phyloP scores from a whole-genome alignment of 345 rosid species.

The Eucalyptus pauciflora region DNA sequence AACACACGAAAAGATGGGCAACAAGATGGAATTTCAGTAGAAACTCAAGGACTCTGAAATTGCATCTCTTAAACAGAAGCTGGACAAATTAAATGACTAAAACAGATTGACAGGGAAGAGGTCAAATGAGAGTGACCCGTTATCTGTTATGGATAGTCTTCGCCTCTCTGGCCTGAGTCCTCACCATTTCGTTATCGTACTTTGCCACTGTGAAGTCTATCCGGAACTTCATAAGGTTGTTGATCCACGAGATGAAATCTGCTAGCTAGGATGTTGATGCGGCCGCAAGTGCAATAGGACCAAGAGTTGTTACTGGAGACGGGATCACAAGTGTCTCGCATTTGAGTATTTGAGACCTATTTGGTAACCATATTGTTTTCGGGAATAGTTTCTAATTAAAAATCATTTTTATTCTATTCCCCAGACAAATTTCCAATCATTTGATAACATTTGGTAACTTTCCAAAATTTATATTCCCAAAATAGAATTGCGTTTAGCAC shows the following conservation, averaged over 20 bases:
- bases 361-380: no score
- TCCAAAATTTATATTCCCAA: no score
- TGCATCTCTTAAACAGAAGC: constrained; percentile 42
- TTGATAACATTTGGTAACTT: no score
- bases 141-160: no score
- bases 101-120: constrained; percentile 47
- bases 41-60: constrained; percentile 71
- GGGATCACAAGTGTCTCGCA: constrained; percentile 52
- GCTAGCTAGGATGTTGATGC: constrained; percentile 52
- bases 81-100: constrained; percentile 21
- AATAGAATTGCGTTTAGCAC: no score
- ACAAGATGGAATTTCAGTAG: constrained; percentile 65
- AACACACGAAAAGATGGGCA: constrained; percentile 53
- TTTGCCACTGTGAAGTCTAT: constrained; percentile 52
- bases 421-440: no score
- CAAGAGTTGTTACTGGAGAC: constrained; percentile 31
- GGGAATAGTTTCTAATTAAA: no score
- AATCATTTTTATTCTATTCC: no score
- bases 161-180: no score
- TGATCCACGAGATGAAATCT: constrained; percentile 54
- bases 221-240: constrained; percentile 42
- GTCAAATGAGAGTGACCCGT: constrained; percentile 19
- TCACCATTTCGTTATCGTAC: constrained; percentile 35
- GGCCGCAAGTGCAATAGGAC: constrained; percentile 48
- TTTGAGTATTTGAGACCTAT: constrained; percentile 14